Evolutionary conservation across 768 basidiomycete genomes (phyloP).

Genomic region (Pisolithus albus): DNA sequence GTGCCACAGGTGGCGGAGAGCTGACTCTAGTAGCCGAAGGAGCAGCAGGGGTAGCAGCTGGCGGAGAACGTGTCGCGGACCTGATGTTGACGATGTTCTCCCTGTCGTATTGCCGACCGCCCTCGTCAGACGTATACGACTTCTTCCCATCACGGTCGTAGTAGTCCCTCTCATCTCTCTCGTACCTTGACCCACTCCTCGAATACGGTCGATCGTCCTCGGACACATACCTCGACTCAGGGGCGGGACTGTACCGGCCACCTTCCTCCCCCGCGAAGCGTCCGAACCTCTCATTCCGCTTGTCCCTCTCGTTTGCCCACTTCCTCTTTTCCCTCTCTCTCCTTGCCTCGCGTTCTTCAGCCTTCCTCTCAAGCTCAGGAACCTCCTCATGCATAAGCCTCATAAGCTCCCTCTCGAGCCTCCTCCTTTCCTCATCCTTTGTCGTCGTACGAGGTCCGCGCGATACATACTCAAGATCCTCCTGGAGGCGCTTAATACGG

Average conservation of each 20-base stretch:
- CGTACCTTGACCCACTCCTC: constrained; percentile 32
- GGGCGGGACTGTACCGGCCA: constrained; percentile 26
- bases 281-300: constrained; percentile 75
- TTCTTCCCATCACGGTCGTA: constrained; percentile 15
- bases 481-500: constrained; percentile 78
- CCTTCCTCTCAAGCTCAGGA: constrained; percentile 82
- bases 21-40: constrained; percentile 33
- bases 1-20: constrained; percentile 40
- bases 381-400: constrained; percentile 83
- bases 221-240: constrained; percentile 29
- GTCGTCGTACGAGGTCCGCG: constrained; percentile 62
- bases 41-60: constrained; percentile 44
- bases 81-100: neutral
- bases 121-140: constrained; percentile 24
- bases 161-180: constrained; percentile 34
- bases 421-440: constrained; percentile 81
- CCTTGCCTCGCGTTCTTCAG: constrained; percentile 71
- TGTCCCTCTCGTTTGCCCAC: constrained; percentile 72
- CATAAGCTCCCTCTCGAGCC: constrained; percentile 82
- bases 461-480: constrained; percentile 84
- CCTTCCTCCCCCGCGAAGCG: constrained; percentile 48
- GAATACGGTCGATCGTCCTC: constrained; percentile 51
- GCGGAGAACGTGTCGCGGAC: constrained; percentile 34
- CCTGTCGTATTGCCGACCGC: constrained; percentile 31
- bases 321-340: constrained; percentile 74